Percentiles rank a stretch among this genome's conserved stretches.
phyloP scores from a whole-genome alignment of 1,284 basidiomycete species.

The Quambalaria eucalypti region DNA sequence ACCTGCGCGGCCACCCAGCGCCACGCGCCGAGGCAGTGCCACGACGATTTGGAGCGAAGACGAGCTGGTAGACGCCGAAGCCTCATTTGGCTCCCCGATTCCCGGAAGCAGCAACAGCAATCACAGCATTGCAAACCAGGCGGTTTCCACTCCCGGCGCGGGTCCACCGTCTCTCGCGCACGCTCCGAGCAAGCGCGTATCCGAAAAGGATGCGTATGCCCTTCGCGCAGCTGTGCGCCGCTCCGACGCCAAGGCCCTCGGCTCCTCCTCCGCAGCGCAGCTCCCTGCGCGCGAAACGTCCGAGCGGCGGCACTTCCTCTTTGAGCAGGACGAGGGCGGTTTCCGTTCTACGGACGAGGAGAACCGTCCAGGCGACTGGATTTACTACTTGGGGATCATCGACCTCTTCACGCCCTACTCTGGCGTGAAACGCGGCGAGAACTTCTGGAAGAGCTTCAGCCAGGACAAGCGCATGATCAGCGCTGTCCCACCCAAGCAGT shows the following conservation, averaged over 20 bases:
- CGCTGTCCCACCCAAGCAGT: slow-evolving; percentile 38
- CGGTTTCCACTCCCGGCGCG: not conserved
- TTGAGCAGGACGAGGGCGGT: slow-evolving; percentile 95
- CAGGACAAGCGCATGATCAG: slow-evolving; percentile 32
- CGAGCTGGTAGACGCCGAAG: not conserved
- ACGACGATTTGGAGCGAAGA: not conserved
- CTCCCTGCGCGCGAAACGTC: slow-evolving; percentile 60
- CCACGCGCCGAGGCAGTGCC: not conserved
- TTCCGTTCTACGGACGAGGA: slow-evolving; percentile 76
- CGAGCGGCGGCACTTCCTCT: slow-evolving; percentile 76
- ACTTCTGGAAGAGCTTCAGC: slow-evolving; percentile 81
- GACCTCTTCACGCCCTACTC: slow-evolving; percentile 66
- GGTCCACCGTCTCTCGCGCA: not conserved
- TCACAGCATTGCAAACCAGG: not conserved
- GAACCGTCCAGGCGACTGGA: slow-evolving; percentile 65
- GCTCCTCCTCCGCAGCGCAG: slow-evolving; percentile 55
- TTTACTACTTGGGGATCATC: slow-evolving; percentile 65
- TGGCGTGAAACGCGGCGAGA: slow-evolving; percentile 69
- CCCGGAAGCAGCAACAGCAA: not conserved
- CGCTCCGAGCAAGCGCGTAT: slow-evolving; percentile 7
- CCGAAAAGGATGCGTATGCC: slow-evolving; percentile 56
- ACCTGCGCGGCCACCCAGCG: not conserved
- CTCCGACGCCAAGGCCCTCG: slow-evolving; percentile 69
- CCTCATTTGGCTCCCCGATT: not conserved
- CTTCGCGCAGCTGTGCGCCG: slow-evolving; percentile 59